Evolutionary conservation across 2,329 filamentous ascomycete species (phyloP).

Genomic region (Xylariales sp.): DNA sequence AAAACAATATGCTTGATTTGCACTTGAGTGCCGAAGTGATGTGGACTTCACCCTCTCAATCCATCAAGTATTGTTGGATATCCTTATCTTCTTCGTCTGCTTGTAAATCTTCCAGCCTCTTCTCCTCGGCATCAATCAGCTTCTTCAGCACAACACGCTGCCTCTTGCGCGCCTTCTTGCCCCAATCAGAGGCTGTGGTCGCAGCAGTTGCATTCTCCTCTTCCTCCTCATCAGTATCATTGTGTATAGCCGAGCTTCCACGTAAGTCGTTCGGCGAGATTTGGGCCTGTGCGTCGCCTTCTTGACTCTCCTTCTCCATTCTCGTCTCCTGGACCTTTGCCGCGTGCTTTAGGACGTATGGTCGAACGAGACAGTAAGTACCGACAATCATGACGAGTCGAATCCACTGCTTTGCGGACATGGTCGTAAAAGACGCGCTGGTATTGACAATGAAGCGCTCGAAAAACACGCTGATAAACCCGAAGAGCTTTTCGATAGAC

Average conservation of each 20-base stretch:
- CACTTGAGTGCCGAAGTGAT: background rate
- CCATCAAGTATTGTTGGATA: constrained; percentile 63
- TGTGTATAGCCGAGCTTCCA: constrained; percentile 47
- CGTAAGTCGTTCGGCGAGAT: constrained; percentile 63
- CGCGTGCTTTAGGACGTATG: constrained; percentile 67
- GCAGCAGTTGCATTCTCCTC: constrained; percentile 31
- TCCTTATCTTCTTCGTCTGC: constrained; percentile 71
- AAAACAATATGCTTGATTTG: too few species aligned
- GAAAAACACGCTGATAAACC: constrained; percentile 16
- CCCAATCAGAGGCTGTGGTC: constrained; percentile 57
- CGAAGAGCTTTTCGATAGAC: constrained; percentile 19
- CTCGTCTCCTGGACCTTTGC: constrained; percentile 59
- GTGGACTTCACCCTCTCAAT: constrained; percentile 12
- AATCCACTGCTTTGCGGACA: constrained; percentile 54
- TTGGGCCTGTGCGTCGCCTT: constrained; percentile 40
- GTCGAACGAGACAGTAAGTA: constrained; percentile 69
- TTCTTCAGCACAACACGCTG: constrained; percentile 65
- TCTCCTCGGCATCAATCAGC: constrained; percentile 59
- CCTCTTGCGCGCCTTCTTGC: constrained; percentile 64
- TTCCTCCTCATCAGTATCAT: constrained; percentile 48
- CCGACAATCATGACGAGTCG: constrained; percentile 69
- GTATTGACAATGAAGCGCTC: constrained; percentile 45
- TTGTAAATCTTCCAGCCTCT: constrained; percentile 46
- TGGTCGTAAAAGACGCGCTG: constrained; percentile 40
- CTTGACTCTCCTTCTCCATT: constrained; percentile 55